These are phyloP conservation scores for Pinus taeda DNA, from an alignment of 75 land plant species.

Conservation along the genomic window DNA sequence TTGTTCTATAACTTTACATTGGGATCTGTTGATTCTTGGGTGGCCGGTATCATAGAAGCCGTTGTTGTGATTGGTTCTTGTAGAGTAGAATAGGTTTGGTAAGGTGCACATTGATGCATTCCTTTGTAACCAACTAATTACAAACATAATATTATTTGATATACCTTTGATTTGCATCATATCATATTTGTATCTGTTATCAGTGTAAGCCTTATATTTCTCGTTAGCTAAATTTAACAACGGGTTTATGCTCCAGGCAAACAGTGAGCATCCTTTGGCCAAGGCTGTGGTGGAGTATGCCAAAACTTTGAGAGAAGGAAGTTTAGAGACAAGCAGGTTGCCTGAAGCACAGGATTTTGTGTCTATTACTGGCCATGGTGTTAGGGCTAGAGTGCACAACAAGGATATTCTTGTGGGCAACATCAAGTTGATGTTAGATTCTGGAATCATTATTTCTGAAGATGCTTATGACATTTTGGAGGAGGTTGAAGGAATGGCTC, in stretches of 20 bases:
- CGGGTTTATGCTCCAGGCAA: conserved; percentile 36
- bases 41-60: not conserved
- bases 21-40: not conserved
- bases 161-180: not conserved
- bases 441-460: conserved; percentile 27
- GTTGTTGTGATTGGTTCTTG: not conserved
- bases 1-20: not conserved
- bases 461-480: conserved; percentile 42
- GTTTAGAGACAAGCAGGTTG: conserved; percentile 16
- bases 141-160: not conserved
- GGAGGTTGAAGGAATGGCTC: conserved; percentile 52
- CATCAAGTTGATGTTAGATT: conserved; percentile 58
- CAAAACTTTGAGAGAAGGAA: conserved; percentile 35
- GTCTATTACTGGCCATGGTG: conserved; percentile 69
- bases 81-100: not conserved
- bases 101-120: not conserved
- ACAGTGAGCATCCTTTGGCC: conserved; percentile 87
- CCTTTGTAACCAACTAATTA: not conserved
- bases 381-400: conserved; percentile 44
- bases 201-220: not conserved
- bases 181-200: not conserved
- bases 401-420: conserved; percentile 66
- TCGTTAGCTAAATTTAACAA: not conserved
- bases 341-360: conserved; percentile 49
- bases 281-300: conserved; percentile 80